Percentiles rank a stretch among this genome's conserved stretches.
Conservation (phyloP, 2,329 filamentous ascomycete species). For the Cordyceps cateniannulata region DNA sequence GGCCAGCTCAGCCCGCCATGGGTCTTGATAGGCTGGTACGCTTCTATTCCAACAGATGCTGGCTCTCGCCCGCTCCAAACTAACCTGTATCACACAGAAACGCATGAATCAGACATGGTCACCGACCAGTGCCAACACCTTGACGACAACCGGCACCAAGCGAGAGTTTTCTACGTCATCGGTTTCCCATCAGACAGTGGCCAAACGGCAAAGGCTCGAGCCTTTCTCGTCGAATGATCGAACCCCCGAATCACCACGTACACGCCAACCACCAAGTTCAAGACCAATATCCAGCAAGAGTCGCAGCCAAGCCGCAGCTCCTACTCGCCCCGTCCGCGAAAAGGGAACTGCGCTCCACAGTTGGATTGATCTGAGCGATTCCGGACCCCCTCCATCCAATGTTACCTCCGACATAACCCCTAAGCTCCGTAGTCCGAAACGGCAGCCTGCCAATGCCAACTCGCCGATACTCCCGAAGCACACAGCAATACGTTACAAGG, state of each 20-base stretch:
- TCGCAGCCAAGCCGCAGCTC: neutral
- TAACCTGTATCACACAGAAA: slow-evolving; percentile 15
- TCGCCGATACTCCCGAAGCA: neutral
- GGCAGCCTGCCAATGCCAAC: neutral
- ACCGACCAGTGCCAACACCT: slow-evolving; percentile 21
- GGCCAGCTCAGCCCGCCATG: slow-evolving; percentile 11
- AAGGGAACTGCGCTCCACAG: neutral
- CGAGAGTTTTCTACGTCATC: neutral
- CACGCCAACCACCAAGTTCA: neutral
- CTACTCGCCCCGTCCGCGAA: neutral
- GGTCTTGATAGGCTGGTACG: slow-evolving; percentile 1
- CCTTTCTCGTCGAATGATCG: neutral
- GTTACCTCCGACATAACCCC: neutral
- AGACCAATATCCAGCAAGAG: neutral
- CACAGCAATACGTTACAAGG: neutral
- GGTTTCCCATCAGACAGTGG: slow-evolving; percentile 13
- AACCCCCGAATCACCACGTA: neutral
- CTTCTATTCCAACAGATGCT: neutral
- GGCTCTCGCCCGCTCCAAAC: neutral
- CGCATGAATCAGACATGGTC: slow-evolving; percentile 17
- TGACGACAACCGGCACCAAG: slow-evolving; percentile 11
- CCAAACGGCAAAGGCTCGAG: slow-evolving; percentile 20
- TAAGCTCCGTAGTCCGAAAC: neutral
- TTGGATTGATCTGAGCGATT: neutral
- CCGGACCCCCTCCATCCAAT: neutral